Evolutionary conservation across 1,284 basidiomycete genomes (phyloP).

Genomic region (Cutaneotrichosporon cyanovorans): DNA sequence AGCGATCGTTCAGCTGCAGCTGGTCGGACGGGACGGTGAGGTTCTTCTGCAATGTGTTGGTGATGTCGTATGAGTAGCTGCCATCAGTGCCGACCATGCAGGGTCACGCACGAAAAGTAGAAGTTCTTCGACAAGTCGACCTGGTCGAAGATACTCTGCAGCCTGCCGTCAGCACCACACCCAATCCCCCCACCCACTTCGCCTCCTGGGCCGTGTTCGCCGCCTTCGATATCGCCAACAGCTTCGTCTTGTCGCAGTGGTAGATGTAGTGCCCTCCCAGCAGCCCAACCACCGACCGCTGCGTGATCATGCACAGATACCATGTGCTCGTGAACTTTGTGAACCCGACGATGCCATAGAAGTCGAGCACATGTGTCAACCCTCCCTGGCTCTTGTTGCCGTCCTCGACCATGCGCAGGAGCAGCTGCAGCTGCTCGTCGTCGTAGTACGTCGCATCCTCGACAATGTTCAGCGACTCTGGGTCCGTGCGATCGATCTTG

Average conservation of each 20-base stretch:
- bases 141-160: conserved; percentile 90
- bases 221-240: conserved; percentile 40
- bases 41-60: conserved; percentile 89
- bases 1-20: conserved; percentile 68
- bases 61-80: conserved; percentile 94
- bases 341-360: conserved; percentile 65
- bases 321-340: conserved; percentile 82
- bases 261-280: conserved; percentile 95
- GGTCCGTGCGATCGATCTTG: conserved; percentile 79
- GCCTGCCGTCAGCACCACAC: conserved; percentile 31
- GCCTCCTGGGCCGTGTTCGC: conserved; percentile 78
- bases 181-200: conserved; percentile 43
- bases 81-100: background rate
- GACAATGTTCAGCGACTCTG: conserved; percentile 63
- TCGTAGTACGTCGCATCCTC: conserved; percentile 85
- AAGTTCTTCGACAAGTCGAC: conserved; percentile 99
- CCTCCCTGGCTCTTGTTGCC: conserved; percentile 85
- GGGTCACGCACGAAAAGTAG: conserved; percentile 73
- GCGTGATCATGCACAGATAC: conserved; percentile 84
- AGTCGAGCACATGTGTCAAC: conserved; percentile 68
- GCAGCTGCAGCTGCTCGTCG: conserved; percentile 75
- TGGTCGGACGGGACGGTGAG: conserved; percentile 55
- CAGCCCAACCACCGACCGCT: conserved; percentile 84
- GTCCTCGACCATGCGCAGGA: conserved; percentile 90
- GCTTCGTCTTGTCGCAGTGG: conserved; percentile 86